Evolutionary conservation across 441 rosid species (phyloP).

Genomic region (Dalechampia spathulata): DNA sequence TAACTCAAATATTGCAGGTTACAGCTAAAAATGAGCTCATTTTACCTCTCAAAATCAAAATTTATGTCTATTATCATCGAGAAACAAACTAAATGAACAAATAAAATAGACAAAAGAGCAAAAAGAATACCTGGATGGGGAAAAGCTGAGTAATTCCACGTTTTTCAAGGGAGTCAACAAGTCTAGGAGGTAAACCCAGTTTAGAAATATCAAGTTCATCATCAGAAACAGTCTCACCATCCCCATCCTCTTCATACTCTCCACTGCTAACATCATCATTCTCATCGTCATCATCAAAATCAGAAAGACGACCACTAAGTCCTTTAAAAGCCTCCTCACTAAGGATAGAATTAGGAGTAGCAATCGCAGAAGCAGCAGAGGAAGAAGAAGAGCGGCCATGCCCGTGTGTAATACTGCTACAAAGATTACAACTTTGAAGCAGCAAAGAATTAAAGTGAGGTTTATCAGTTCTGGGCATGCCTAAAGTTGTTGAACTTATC

Average conservation of each 20-base stretch:
- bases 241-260: slow-evolving; percentile 5
- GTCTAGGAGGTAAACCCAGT: slow-evolving; percentile 68
- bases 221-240: slow-evolving; percentile 6
- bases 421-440: background rate
- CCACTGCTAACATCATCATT: slow-evolving; percentile 18
- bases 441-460: slow-evolving; percentile 44
- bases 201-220: slow-evolving; percentile 70
- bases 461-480: slow-evolving; percentile 23
- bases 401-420: slow-evolving; percentile 4
- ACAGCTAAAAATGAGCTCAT: slow-evolving; percentile 3
- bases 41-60: background rate
- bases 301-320: slow-evolving; percentile 39
- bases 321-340: slow-evolving; percentile 87
- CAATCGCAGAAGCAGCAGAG: slow-evolving; percentile 48
- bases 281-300: slow-evolving; percentile 24
- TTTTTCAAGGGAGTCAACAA: slow-evolving; percentile 59
- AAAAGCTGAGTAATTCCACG: slow-evolving; percentile 93
- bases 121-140: slow-evolving; percentile 67
- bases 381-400: slow-evolving; percentile 4
- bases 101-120: background rate
- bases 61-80: background rate
- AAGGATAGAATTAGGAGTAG: slow-evolving; percentile 67
- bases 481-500: slow-evolving; percentile 13
- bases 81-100: background rate
- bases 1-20: background rate